phyloP scores from a whole-genome alignment of 495 filamentous ascomycete species.

The Podospora sp. region DNA sequence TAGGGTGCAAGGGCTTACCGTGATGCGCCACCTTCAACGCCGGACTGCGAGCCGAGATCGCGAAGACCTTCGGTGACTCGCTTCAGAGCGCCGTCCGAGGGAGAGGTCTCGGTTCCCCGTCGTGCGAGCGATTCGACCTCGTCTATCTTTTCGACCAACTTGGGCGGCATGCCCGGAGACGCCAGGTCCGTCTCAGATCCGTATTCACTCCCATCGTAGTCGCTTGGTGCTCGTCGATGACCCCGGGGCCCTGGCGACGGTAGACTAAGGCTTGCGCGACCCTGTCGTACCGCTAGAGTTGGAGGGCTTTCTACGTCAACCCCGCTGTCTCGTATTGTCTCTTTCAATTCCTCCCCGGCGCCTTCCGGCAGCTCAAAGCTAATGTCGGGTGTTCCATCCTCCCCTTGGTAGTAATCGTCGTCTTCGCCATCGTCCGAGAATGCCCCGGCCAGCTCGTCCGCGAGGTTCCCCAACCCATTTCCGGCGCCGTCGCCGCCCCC shows the following conservation, averaged over 20 bases:
- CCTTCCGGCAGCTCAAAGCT: conserved; percentile 29
- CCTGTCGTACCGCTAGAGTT: conserved; percentile 10
- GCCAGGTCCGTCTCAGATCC: conserved; percentile 75
- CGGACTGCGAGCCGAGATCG: conserved; percentile 79
- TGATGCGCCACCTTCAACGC: conserved; percentile 76
- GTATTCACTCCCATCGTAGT: conserved; percentile 64
- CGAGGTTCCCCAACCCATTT: conserved; percentile 77
- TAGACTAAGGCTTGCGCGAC: conserved; percentile 40
- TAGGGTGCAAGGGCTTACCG: conserved; percentile 53
- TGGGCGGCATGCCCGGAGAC: conserved; percentile 67
- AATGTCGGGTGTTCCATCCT: conserved; percentile 39
- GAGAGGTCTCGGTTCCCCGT: conserved; percentile 69
- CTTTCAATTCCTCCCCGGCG: conserved; percentile 14
- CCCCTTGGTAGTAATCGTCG: conserved; percentile 62
- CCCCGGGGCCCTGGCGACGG: conserved; percentile 43
- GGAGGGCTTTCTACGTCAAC: conserved; percentile 49
- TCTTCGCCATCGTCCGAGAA: conserved; percentile 59
- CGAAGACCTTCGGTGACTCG: conserved; percentile 72
- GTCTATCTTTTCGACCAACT: conserved; percentile 73
- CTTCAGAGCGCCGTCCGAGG: conserved; percentile 67
- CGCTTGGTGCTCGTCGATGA: conserved; percentile 51
- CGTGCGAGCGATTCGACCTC: conserved; percentile 74
- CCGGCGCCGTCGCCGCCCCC: conserved; percentile 37
- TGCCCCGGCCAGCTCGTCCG: conserved; percentile 72
- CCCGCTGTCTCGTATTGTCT: conserved; percentile 42